These are phyloP conservation scores for Cyclotella baltica DNA, from an alignment of 108 stramenopile species.

Conservation along the genomic window DNA sequence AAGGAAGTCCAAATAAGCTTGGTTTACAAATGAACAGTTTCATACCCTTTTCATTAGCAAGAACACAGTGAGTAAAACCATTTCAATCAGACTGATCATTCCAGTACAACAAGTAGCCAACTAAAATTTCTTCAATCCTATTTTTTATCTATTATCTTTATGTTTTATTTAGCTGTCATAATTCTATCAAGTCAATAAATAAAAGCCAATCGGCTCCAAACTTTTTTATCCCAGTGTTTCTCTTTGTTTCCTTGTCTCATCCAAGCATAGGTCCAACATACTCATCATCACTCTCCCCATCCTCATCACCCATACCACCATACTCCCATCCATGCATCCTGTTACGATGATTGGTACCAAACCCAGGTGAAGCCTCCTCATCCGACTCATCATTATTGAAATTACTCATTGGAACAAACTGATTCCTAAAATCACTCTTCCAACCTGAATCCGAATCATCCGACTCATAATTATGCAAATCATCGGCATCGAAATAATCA, in stretches of 20 bases:
- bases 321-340: conserved; percentile 21
- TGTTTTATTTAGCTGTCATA: background rate
- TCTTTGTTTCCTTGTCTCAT: background rate
- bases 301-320: conserved; percentile 18
- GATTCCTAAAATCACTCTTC: conserved; percentile 49
- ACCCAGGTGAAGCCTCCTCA: background rate
- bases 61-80: too few species aligned
- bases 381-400: conserved; percentile 6
- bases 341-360: background rate
- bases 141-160: too few species aligned
- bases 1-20: too few species aligned
- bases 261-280: conserved; percentile 32
- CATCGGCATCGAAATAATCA: conserved; percentile 40
- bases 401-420: conserved; percentile 19
- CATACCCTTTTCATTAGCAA: too few species aligned
- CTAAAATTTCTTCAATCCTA: too few species aligned
- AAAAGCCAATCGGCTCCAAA: background rate
- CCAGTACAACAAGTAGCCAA: too few species aligned
- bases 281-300: conserved; percentile 38
- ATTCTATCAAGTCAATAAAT: background rate
- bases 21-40: too few species aligned
- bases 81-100: too few species aligned
- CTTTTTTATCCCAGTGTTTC: background rate
- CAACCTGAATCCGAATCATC: conserved; percentile 36
- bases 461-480: conserved; percentile 1